phyloP scores from a whole-genome alignment of 2,329 filamentous ascomycete species.

The Aureobasidium mangrovei region DNA sequence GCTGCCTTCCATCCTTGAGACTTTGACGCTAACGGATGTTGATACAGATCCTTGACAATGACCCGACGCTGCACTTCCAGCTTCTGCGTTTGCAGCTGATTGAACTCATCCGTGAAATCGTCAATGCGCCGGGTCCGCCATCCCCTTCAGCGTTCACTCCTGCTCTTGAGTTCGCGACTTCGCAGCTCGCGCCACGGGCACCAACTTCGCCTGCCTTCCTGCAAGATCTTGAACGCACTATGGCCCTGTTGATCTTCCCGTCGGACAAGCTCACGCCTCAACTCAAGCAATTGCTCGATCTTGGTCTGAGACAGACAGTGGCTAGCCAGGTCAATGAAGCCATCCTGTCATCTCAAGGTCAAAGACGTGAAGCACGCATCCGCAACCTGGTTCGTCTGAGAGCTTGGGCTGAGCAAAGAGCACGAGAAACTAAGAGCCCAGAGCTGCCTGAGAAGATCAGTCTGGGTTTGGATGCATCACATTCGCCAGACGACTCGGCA shows the following conservation, averaged over 20 bases:
- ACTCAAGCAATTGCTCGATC: conserved; percentile 67
- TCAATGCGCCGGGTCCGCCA: conserved; percentile 19
- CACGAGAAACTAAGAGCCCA: conserved; percentile 34
- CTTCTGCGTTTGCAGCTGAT: conserved; percentile 85
- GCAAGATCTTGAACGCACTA: conserved; percentile 80
- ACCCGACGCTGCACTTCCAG: conserved; percentile 79
- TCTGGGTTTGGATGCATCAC: conserved; percentile 31
- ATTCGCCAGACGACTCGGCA: conserved; percentile 18
- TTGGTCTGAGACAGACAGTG: conserved; percentile 71
- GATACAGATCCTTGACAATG: conserved; percentile 70
- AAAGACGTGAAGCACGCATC: conserved; percentile 71
- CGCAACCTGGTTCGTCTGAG: conserved; percentile 71
- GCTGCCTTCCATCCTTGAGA: background rate
- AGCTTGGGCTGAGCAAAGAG: conserved; percentile 71
- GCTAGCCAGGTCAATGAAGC: conserved; percentile 84
- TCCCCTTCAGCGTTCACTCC: conserved; percentile 66
- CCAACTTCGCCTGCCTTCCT: conserved; percentile 74
- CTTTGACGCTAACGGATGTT: conserved; percentile 14
- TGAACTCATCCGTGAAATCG: conserved; percentile 74
- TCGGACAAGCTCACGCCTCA: conserved; percentile 69
- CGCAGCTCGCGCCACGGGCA: conserved; percentile 78
- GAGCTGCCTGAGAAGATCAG: conserved; percentile 33
- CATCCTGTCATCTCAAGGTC: conserved; percentile 65
- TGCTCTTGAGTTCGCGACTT: conserved; percentile 78
- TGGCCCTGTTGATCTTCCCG: conserved; percentile 84